phyloP scores from a whole-genome alignment of 2,329 filamentous ascomycete species.

The Zymoseptoria tritici region DNA sequence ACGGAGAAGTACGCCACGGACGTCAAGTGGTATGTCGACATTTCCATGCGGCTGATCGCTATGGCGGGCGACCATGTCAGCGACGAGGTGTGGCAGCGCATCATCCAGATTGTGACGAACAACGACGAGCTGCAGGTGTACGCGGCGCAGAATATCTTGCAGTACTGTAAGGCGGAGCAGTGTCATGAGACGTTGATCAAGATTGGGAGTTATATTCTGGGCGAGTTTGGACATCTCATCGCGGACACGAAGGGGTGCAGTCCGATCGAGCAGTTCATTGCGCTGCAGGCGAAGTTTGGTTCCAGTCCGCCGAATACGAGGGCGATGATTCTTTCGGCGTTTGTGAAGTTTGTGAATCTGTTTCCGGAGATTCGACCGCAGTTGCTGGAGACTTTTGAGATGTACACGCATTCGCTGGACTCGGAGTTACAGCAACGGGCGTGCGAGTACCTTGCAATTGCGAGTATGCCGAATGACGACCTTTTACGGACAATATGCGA shows the following conservation, averaged over 20 bases:
- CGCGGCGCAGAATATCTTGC: slow-evolving; percentile 83
- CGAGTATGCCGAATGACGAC: slow-evolving; percentile 80
- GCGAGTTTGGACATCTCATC: slow-evolving; percentile 94
- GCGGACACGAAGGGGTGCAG: slow-evolving; percentile 87
- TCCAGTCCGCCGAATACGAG: slow-evolving; percentile 82
- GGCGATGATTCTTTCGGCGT: slow-evolving; percentile 90
- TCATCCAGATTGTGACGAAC: slow-evolving; percentile 98
- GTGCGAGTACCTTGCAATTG: slow-evolving; percentile 86
- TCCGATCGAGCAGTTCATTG: slow-evolving; percentile 94
- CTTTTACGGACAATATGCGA: slow-evolving; percentile 89
- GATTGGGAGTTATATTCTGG: slow-evolving; percentile 91
- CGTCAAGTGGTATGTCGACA: slow-evolving; percentile 98
- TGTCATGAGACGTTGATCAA: slow-evolving; percentile 97
- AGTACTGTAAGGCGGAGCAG: slow-evolving; percentile 85
- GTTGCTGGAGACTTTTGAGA: slow-evolving; percentile 77
- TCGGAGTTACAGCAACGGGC: slow-evolving; percentile 93
- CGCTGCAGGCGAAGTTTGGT: slow-evolving; percentile 81
- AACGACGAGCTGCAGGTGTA: slow-evolving; percentile 98
- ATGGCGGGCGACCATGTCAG: slow-evolving; percentile 98
- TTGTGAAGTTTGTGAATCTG: slow-evolving; percentile 95
- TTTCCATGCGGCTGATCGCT: slow-evolving; percentile 85
- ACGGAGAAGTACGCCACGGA: slow-evolving; percentile 98
- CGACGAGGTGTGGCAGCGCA: slow-evolving; percentile 97
- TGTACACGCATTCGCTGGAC: slow-evolving; percentile 91
- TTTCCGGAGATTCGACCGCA: slow-evolving; percentile 98